Evolutionary conservation across 2,329 filamentous ascomycete species (phyloP), one percentile per base, ranked within the genome.

Genomic region (Eurotiales sp.): DNA sequence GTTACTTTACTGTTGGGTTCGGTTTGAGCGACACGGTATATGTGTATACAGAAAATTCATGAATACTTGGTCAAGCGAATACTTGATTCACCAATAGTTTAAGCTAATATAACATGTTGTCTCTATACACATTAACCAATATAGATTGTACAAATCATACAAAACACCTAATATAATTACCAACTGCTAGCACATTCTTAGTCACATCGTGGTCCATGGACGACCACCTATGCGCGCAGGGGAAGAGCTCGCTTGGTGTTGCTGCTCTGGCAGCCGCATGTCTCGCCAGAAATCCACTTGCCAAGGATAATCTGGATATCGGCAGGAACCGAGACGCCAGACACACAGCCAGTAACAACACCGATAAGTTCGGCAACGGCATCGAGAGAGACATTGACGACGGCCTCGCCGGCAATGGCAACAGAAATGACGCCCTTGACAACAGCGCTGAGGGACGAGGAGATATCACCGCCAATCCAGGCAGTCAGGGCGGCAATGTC

Each of bases 281-380:
- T 45, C 22, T 52, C 46, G 19, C 51, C 51, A 10, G 45, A 48
- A 44, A 52, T 32, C 51, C 51, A 52, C 39, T 65, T 68, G 59
- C 78, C 76, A 44, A 81, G 63, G 25, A 76, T 74, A 51, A 83
- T 75, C 59, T 78, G 76, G 46, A 81, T 64, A 22, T 77, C 74
- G 51, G 83, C 76, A 47, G 67, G 67, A 11, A 75, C 43, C 23
- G 57, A 57, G 30, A 52, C 19, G 8, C 40, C 51, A 27, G 22
- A 17, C 22, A 52, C 51, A 11, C 46, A 43, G 43, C 68, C 68
- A 59, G 62, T 58, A 22, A 68, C 57, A 59, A 70, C 59, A 51
- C 65, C 67, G 61, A 65, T 61, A 19, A 71, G 59, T 59, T 71
- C 61, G 46, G 68, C 58, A 55, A 65, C 61, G 52, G 66, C 61